Percentiles rank a stretch among this genome's conserved stretches.
phyloP scores from a whole-genome alignment of 169 alveolate species.

The Amoebophrya sp. region DNA sequence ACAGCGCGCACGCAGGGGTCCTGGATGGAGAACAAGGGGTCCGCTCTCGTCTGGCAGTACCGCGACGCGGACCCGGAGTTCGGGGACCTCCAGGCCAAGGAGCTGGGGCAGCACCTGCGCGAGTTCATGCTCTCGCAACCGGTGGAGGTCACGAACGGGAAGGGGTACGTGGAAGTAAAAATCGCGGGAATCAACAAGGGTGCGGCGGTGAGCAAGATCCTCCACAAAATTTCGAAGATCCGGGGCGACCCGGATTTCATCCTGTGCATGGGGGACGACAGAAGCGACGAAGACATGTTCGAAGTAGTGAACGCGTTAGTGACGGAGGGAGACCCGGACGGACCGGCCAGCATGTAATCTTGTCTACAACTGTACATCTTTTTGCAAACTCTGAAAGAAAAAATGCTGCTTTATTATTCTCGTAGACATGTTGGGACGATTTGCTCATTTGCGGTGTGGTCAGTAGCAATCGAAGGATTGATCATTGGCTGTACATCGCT shows the following conservation, averaged over 20 bases:
- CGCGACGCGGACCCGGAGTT: constrained; percentile 63
- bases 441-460: no score
- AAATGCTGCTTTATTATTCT: no score
- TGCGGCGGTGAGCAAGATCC: constrained; percentile 27
- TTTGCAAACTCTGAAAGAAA: no score
- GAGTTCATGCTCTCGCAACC: constrained; percentile 19
- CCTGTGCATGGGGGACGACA: constrained; percentile 33
- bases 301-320: constrained; percentile 20
- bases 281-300: constrained; percentile 38
- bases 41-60: constrained; percentile 56
- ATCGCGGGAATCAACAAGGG: constrained; percentile 35
- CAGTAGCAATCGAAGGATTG: no score
- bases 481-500: no score
- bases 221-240: constrained; percentile 22
- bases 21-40: constrained; percentile 55
- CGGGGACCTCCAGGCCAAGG: constrained; percentile 60
- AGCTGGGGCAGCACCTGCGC: constrained; percentile 37
- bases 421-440: no score
- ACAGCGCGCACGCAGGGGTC: constrained; percentile 64
- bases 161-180: constrained; percentile 38
- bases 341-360: no score
- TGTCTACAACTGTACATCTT: no score
- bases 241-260: constrained; percentile 32
- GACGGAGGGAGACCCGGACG: neutral
- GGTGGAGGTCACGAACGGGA: constrained; percentile 36